These are phyloP conservation scores for Sclerotinia glacialis DNA, from an alignment of 2,329 filamentous ascomycete species.

Conservation along the genomic window DNA sequence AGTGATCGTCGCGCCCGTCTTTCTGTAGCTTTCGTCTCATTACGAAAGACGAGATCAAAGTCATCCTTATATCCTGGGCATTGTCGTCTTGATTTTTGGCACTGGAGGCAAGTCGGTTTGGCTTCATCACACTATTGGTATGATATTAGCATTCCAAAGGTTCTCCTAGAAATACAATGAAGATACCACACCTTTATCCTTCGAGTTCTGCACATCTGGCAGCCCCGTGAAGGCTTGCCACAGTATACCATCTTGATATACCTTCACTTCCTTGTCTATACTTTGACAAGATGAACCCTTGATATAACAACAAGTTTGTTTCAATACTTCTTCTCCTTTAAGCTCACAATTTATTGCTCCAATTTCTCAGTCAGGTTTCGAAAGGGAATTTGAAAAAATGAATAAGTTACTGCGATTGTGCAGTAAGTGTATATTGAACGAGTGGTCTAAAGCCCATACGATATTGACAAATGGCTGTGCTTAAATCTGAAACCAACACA, in stretches of 20 bases:
- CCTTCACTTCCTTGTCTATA: neutral
- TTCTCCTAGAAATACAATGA: neutral
- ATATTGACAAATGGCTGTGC: slow-evolving; percentile 13
- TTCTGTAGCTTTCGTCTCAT: slow-evolving; percentile 68
- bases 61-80: slow-evolving; percentile 70
- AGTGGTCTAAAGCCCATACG: slow-evolving; percentile 13
- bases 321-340: neutral
- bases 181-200: slow-evolving; percentile 63
- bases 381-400: neutral
- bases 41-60: slow-evolving; percentile 69
- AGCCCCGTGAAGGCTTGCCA: slow-evolving; percentile 65
- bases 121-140: slow-evolving; percentile 60
- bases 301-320: neutral
- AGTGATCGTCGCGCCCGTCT: slow-evolving; percentile 57
- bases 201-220: slow-evolving; percentile 70
- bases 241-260: slow-evolving; percentile 58
- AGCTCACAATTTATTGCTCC: neutral
- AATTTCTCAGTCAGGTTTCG: slow-evolving; percentile 1
- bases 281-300: slow-evolving; percentile 2
- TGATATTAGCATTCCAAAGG: slow-evolving; percentile 28
- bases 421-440: slow-evolving; percentile 6
- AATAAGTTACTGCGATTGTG: neutral
- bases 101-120: slow-evolving; percentile 64
- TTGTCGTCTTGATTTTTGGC: slow-evolving; percentile 58
- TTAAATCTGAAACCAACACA: slow-evolving; percentile 18